Percentiles rank a stretch among this genome's conserved stretches.
These are phyloP conservation scores for Kluyveromyces lactis DNA, from an alignment of 805 yeast species.

Conservation along the genomic window DNA sequence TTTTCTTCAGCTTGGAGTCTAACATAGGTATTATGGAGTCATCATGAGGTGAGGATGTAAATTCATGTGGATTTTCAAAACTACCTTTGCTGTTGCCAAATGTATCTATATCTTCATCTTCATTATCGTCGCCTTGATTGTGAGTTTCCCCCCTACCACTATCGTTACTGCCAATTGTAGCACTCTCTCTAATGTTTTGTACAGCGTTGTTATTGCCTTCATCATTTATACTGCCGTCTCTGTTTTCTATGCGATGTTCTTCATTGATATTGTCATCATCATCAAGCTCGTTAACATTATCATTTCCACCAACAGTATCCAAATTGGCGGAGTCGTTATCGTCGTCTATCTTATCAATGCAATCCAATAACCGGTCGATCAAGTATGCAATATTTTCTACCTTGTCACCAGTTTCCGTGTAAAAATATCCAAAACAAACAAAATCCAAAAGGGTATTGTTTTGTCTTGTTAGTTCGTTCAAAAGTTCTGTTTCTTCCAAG, in stretches of 20 bases:
- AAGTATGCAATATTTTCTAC: conserved; percentile 25
- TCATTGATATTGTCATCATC: conserved; percentile 6
- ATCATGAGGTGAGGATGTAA: neutral
- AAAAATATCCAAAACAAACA: conserved; percentile 38
- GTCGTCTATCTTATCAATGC: conserved; percentile 18
- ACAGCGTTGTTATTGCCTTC: conserved; percentile 7
- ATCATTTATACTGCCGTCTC: conserved; percentile 7
- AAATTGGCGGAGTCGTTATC: conserved; percentile 1
- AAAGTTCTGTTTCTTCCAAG: conserved; percentile 32
- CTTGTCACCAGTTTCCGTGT: conserved; percentile 12
- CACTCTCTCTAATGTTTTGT: neutral
- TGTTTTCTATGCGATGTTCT: neutral
- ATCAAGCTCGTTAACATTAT: conserved; percentile 1
- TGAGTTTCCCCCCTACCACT: neutral
- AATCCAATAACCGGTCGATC: conserved; percentile 21
- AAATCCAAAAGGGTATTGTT: conserved; percentile 38
- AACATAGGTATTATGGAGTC: conserved; percentile 2
- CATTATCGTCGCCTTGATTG: neutral
- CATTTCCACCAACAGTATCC: neutral
- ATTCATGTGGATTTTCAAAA: neutral
- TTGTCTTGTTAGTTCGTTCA: conserved; percentile 30
- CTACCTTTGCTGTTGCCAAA: conserved; percentile 3
- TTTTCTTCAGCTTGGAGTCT: conserved; percentile 3
- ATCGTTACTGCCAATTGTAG: neutral
- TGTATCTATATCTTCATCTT: conserved; percentile 17